phyloP scores from a whole-genome alignment of 2,329 filamentous ascomycete species.

The Exophiala phaeomuriformis region DNA sequence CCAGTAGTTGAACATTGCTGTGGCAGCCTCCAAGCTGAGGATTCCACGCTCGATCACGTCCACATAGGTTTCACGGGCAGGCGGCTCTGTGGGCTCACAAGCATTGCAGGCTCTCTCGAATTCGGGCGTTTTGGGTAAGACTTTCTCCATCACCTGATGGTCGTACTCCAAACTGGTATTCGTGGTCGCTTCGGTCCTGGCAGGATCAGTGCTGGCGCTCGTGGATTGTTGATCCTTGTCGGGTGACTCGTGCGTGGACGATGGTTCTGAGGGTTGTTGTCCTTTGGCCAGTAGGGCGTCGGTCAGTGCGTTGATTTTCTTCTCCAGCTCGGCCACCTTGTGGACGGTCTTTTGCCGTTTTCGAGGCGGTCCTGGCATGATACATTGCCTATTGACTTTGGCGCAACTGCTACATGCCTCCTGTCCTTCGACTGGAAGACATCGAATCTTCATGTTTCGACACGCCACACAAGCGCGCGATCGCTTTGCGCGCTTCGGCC shows the following conservation, averaged over 20 bases:
- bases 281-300: conserved; percentile 61
- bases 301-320: conserved; percentile 82
- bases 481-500: conserved; percentile 24
- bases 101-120: conserved; percentile 3
- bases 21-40: conserved; percentile 45
- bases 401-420: conserved; percentile 62
- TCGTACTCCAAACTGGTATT: conserved; percentile 12
- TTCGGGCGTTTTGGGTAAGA: conserved; percentile 3
- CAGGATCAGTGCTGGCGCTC: conserved; percentile 9
- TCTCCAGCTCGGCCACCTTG: conserved; percentile 81
- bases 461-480: conserved; percentile 25
- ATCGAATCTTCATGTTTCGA: conserved; percentile 27
- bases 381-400: conserved; percentile 69
- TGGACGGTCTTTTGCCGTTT: conserved; percentile 90
- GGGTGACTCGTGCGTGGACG: conserved; percentile 9
- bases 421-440: conserved; percentile 26
- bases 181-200: conserved; percentile 23
- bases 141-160: conserved; percentile 1
- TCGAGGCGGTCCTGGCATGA: conserved; percentile 65
- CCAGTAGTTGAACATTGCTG: conserved; percentile 50
- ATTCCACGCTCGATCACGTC: conserved; percentile 46
- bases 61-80: conserved; percentile 30
- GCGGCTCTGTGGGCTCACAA: not conserved
- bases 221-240: conserved; percentile 11
- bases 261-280: conserved; percentile 19